phyloP scores from a whole-genome alignment of 2,329 filamentous ascomycete genomes.

The Microdochium bolleyi region DNA sequence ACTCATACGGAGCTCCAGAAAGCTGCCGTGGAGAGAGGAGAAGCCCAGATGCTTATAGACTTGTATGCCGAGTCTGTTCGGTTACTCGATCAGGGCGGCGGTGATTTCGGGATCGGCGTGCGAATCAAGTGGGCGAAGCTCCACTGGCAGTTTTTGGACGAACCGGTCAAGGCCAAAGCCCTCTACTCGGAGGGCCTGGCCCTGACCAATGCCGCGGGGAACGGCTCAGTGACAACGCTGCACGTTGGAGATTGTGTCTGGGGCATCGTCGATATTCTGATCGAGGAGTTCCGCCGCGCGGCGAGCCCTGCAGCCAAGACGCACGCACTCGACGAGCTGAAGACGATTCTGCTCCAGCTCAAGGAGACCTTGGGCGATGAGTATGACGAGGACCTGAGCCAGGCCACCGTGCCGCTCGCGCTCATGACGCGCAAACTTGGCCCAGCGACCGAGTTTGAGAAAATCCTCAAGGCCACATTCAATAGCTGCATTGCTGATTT shows the following conservation, averaged over 20 bases:
- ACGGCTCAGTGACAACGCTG: background rate
- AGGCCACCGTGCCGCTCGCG: constrained; percentile 6
- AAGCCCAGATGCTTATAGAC: background rate
- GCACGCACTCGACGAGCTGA: background rate
- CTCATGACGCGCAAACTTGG: constrained; percentile 9
- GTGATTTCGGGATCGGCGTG: background rate
- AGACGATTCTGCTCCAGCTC: background rate
- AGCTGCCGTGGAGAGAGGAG: background rate
- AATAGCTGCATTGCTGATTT: constrained; percentile 6
- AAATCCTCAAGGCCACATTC: constrained; percentile 8
- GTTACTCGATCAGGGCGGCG: background rate
- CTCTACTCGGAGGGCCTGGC: background rate
- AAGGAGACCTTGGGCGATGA: background rate
- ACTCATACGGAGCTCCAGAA: background rate
- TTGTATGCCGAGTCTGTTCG: background rate
- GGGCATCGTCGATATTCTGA: background rate
- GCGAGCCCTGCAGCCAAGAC: background rate
- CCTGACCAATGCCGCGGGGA: background rate
- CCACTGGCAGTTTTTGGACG: background rate
- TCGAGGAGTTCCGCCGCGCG: background rate
- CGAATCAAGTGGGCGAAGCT: background rate
- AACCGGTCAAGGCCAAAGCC: background rate
- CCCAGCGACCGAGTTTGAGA: constrained; percentile 7
- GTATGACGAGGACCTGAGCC: constrained; percentile 3
- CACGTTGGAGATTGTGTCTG: background rate